phyloP scores from a whole-genome alignment of 2,329 filamentous ascomycete genomes.

The Aspergillus luchuensis region DNA sequence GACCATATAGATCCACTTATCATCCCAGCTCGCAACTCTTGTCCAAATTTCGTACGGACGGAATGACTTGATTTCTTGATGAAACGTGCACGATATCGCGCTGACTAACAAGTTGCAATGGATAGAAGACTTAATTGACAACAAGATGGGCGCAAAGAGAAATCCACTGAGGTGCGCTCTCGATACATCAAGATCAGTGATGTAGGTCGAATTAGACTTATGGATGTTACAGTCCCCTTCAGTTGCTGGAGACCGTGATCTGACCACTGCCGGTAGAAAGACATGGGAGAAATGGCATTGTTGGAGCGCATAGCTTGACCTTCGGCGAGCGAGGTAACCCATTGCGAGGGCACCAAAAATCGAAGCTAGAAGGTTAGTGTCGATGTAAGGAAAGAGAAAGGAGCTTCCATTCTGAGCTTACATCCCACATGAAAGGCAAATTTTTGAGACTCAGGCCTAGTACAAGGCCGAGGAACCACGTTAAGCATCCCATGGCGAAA shows the following conservation, averaged over 20 bases:
- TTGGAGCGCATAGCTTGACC: too few relatives aligned
- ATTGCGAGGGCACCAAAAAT: too few relatives aligned
- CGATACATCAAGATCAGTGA: constrained; percentile 57
- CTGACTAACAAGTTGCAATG: neutral
- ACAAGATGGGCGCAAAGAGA: neutral
- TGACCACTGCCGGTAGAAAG: neutral
- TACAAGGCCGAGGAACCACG: too few relatives aligned
- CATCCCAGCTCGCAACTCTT: constrained; percentile 32
- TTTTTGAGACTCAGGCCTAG: too few relatives aligned
- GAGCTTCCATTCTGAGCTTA: too few relatives aligned
- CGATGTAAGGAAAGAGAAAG: too few relatives aligned
- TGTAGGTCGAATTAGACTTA: constrained; percentile 58
- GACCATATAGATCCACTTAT: constrained; percentile 36
- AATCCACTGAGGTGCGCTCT: constrained; percentile 44
- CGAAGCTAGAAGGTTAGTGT: too few relatives aligned
- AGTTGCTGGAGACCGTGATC: neutral
- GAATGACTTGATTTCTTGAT: constrained; percentile 25
- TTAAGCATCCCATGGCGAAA: too few relatives aligned
- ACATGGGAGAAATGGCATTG: too few relatives aligned
- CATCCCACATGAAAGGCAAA: too few relatives aligned
- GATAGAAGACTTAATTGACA: too few relatives aligned
- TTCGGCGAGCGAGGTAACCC: too few relatives aligned
- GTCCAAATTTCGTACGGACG: constrained; percentile 30
- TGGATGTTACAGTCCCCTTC: constrained; percentile 23
- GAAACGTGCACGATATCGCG: neutral